A percentile compares a stretch with the other conserved stretches of the same genome.
Evolutionary conservation across 164 flowering plant genomes (phyloP).

Genomic region (Aristolochia contorta): DNA sequence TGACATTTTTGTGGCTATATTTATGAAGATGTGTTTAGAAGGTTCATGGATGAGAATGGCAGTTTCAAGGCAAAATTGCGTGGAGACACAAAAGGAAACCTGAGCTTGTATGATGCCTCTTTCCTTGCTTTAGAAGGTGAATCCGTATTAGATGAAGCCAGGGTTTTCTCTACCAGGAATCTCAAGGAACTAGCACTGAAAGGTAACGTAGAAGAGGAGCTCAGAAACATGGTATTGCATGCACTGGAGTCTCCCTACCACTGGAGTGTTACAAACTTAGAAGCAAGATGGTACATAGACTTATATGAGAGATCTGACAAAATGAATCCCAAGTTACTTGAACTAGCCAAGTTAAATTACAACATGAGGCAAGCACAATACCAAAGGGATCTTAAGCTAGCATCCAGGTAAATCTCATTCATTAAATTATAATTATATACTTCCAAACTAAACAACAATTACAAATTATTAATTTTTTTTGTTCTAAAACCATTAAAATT

Average conservation of each 20-base stretch:
- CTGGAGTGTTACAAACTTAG: constrained; percentile 30
- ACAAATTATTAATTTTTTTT: too few relatives aligned
- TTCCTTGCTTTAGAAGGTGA: constrained; percentile 25
- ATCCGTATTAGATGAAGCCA: constrained; percentile 19
- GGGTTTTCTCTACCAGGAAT: constrained; percentile 11
- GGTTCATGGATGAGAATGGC: constrained; percentile 17
- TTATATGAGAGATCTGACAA: constrained; percentile 5
- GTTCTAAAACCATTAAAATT: too few relatives aligned
- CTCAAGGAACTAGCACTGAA: constrained; percentile 8
- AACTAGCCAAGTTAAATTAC: constrained; percentile 34
- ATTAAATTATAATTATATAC: too few relatives aligned
- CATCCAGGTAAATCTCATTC: constrained; percentile 20
- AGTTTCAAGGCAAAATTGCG: constrained; percentile 9
- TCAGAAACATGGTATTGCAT: constrained; percentile 12
- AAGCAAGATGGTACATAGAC: constrained; percentile 27
- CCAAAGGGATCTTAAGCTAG: constrained; percentile 20
- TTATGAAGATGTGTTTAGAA: constrained; percentile 19
- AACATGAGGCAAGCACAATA: constrained; percentile 32
- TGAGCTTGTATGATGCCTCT: constrained; percentile 38
- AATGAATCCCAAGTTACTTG: constrained; percentile 15
- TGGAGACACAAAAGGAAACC: constrained; percentile 14
- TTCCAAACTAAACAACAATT: too few relatives aligned
- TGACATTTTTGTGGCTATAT: too few relatives aligned
- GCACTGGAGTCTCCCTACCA: constrained; percentile 28
- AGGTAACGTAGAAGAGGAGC: constrained; percentile 6